Evolutionary conservation across 495 filamentous ascomycete species (phyloP), one percentile per base, ranked within the genome.

Genomic region (Terfezia boudieri): DNA sequence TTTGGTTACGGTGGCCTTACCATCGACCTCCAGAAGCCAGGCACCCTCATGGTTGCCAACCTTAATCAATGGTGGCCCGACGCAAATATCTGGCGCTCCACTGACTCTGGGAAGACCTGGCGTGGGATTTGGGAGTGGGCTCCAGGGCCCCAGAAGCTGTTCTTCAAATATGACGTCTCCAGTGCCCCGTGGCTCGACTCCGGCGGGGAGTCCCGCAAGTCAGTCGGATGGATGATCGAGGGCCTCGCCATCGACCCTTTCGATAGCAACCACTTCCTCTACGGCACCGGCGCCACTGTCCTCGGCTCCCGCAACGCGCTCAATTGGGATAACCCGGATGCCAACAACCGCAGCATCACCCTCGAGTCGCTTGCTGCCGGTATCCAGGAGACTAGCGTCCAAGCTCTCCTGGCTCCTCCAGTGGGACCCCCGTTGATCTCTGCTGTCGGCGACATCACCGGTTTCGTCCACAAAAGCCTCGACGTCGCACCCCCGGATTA

Each of bases 201-300:
- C 4, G 56, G 51, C 8, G 46, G 59, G 46, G 46, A 63, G 48
- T 58, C 55, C 55, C 70, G 61, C 16, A 73, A 73, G 61, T 68
- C 69, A 36, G 66, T 79, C 22, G 77, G 76, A 38, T 79, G 77
- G 76, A 79, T 78, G 77, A 76, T 80, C 36, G 76, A 79, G 52
- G 68, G 74, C 0, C 66, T 80, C 17, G 71, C 72, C 12, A 79
- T 80, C 52, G 69, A 80, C 56, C 77, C 77, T 2, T 67, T 71
- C 20, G 73, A 80, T 58, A 74, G 73, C 52, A 69, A 79, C 60
- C 76, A 79, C 61, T 76, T 75, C 68, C 68, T 78, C 14, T 78
- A 79, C 51, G 73, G 70, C 36, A 78, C 75, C 0, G 75, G 76
- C 9, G 64, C 74, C 51, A 77, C 74, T 5, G 62, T 80, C 53